Percentiles rank a stretch among this genome's conserved stretches.
These are phyloP conservation scores for Penicillium sp. DNA, from an alignment of 2,329 filamentous ascomycete species.

Conservation along the genomic window DNA sequence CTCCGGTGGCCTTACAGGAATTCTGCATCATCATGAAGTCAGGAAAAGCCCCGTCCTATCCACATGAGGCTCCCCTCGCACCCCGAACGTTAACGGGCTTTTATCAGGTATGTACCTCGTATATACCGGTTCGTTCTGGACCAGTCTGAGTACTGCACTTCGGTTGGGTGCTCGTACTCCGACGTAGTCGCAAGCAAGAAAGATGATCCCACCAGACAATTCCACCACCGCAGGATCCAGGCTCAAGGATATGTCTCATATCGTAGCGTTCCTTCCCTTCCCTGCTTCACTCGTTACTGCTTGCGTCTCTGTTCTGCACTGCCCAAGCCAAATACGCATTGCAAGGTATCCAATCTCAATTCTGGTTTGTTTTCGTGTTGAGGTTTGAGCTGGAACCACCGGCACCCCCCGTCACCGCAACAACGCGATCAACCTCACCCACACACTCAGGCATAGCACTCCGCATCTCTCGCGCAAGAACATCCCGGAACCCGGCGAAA, in stretches of 20 bases:
- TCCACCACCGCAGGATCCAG: no score
- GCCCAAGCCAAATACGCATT: no score
- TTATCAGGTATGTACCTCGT: neutral
- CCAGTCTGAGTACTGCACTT: no score
- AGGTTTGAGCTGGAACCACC: neutral
- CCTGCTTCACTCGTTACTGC: neutral
- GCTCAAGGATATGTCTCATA: neutral
- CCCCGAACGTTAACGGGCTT: neutral
- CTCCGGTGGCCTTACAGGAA: neutral
- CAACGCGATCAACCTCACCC: conserved; percentile 56
- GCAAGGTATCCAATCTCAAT: no score
- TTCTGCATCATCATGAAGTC: conserved; percentile 1
- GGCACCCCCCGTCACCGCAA: conserved; percentile 45
- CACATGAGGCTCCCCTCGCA: conserved; percentile 1
- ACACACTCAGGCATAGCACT: conserved; percentile 62
- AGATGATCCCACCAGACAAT: no score
- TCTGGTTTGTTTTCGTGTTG: neutral
- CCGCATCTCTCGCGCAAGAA: conserved; percentile 62
- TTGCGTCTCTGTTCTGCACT: neutral
- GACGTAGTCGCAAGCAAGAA: no score
- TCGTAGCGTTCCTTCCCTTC: neutral
- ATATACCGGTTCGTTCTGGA: no score
- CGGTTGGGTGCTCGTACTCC: no score
- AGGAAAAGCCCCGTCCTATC: neutral
- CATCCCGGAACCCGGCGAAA: conserved; percentile 62